Base-by-base conservation (phyloP, 2,329 filamentous ascomycete species). In the Samsoniella hepiali region DNA sequence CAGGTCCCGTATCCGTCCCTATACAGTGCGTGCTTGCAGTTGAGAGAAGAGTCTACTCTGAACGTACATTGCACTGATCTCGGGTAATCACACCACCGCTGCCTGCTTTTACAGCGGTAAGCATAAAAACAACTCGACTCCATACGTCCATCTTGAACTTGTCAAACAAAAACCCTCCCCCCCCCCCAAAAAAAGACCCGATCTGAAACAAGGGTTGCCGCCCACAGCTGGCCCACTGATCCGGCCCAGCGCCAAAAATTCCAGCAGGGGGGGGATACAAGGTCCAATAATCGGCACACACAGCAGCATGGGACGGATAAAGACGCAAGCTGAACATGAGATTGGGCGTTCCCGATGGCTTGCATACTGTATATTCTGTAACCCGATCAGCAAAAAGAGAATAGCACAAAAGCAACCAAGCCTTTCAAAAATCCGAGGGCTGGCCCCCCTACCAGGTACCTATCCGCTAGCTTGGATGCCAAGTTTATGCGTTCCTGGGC, bases 191-290 rank as follows among this genome's bases (percentile, higher is more conserved):
- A 17, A 58, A 51, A 60, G 58, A 22, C 47, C 47, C 58, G 58
- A 60, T 60, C 58, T 60, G 58, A 60, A 60, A 60, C 58, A 60
- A 60, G 45, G 47, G 38, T 60, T 53, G 45, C 47, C 58, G 58
- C 58, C 58, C 47, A 45, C 58, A 51, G 34, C 32, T 38, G 22
- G 57, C 34, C 57, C 57, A 59, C 58, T 53, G 58, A 53, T 60
- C 29, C 38, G 29, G 47, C 58, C 47, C 58, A 44, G 36, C 47
- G 58, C 58, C 58, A 51, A 53, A 50, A 34, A 45, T 5, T 11
- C 29, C 13, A 31, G 31, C 56, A 45, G 31, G 56, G 56, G 42
- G 11, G 36, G 38, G 31, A 27, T 10, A 47, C 15, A 15, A 47
- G 50, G 10, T 29, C 50, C 32, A 54, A 54, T 54, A 38, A 22